Conservation (phyloP, 495 filamentous ascomycete species). For the Cetradonia linearis region DNA sequence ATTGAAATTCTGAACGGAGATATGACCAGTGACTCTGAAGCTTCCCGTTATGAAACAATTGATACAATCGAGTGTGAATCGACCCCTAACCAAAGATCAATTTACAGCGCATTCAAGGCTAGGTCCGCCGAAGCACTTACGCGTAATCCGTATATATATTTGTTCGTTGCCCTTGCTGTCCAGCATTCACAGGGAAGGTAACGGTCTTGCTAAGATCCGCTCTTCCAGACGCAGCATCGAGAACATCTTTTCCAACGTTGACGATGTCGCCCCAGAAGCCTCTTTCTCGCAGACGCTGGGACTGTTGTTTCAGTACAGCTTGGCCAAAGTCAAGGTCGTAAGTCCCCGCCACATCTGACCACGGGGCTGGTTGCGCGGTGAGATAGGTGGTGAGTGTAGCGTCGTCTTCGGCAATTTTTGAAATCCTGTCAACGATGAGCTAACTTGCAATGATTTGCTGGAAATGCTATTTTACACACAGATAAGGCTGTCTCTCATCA, state of each 20-base stretch:
- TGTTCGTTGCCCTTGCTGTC: constrained; percentile 14
- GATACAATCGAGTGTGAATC: constrained; percentile 26
- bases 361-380: constrained; percentile 22
- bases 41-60: constrained; percentile 30
- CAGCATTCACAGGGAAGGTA: constrained; percentile 21
- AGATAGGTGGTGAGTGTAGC: constrained; percentile 24
- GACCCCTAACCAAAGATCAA: neutral
- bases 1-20: constrained; percentile 27
- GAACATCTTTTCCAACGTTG: constrained; percentile 9
- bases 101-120: too few species aligned
- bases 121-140: neutral
- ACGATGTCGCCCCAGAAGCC: constrained; percentile 14
- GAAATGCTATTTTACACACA: constrained; percentile 20
- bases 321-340: constrained; percentile 31
- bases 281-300: constrained; percentile 10
- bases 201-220: constrained; percentile 16
- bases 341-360: constrained; percentile 29
- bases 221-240: constrained; percentile 14
- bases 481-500: constrained; percentile 28
- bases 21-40: constrained; percentile 25
- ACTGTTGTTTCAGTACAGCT: constrained; percentile 10
- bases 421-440: constrained; percentile 20
- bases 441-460: neutral
- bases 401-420: constrained; percentile 24
- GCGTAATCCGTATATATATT: constrained; percentile 22